phyloP scores from a whole-genome alignment of 805 yeast species.

The Starmerella stigmatis region DNA sequence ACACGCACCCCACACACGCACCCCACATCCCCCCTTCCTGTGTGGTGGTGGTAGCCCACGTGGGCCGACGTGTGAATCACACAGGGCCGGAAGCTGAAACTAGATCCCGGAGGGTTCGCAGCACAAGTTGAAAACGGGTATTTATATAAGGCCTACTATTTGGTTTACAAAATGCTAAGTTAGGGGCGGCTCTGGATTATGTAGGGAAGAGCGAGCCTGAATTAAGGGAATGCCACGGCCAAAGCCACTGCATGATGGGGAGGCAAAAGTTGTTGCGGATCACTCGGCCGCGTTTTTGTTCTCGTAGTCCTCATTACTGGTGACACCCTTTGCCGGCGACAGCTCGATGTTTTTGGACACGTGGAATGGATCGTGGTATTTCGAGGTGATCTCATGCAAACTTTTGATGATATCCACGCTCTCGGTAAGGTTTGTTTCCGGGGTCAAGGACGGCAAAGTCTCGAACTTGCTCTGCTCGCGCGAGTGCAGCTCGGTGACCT shows the following conservation, averaged over 20 bases:
- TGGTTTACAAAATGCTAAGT: no score
- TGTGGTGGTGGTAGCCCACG: no score
- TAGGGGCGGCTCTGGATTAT: no score
- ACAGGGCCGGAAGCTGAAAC: neutral
- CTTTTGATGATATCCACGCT: neutral
- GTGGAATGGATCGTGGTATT: slow-evolving; percentile 7
- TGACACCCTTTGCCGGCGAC: neutral
- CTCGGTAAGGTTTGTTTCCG: neutral
- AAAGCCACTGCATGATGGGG: neutral
- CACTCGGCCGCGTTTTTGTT: neutral
- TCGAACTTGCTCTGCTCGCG: slow-evolving; percentile 2
- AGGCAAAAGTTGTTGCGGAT: no score
- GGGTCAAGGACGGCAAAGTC: neutral
- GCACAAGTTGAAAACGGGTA: no score
- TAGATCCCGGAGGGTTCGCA: no score
- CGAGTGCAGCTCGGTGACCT: slow-evolving; percentile 7
- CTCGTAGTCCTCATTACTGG: neutral
- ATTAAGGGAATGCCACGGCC: no score
- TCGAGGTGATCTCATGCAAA: neutral
- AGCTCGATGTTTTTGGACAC: slow-evolving; percentile 1
- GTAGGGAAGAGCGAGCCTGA: no score
- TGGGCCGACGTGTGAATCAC: neutral
- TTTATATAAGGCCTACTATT: no score
- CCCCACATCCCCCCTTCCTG: no score
- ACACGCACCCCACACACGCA: no score